Evolutionary conservation across 441 rosid species (phyloP).

Genomic region (Syzygium malaccense): DNA sequence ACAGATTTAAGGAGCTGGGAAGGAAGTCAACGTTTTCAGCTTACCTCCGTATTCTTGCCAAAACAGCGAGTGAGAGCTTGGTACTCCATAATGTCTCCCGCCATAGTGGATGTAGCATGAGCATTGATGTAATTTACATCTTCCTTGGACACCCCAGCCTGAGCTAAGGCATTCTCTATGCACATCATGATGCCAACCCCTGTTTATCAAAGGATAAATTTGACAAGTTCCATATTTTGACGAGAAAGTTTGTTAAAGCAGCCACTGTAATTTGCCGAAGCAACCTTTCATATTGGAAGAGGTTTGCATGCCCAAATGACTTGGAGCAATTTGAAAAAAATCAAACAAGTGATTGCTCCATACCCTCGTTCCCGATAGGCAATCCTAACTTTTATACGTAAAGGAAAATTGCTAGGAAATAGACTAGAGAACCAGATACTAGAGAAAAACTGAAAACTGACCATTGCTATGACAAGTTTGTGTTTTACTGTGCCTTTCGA

Average conservation of each 20-base stretch:
- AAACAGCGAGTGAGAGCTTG: slow-evolving; percentile 74
- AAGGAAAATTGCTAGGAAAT: neutral
- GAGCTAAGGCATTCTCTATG: slow-evolving; percentile 79
- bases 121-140: slow-evolving; percentile 89
- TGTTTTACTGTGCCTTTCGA: neutral
- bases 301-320: neutral
- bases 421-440: neutral
- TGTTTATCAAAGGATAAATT: slow-evolving; percentile 14
- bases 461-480: neutral
- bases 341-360: neutral
- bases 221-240: neutral
- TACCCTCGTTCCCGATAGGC: neutral
- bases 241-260: neutral
- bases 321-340: neutral
- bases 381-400: neutral
- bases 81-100: slow-evolving; percentile 88
- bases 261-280: neutral
- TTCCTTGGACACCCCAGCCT: slow-evolving; percentile 67
- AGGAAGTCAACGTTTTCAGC: slow-evolving; percentile 3
- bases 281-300: neutral
- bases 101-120: slow-evolving; percentile 91
- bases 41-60: slow-evolving; percentile 73
- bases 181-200: slow-evolving; percentile 77
- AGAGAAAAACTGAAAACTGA: neutral
- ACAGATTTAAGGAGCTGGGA: neutral